These are phyloP conservation scores for Skeletonema tropicum DNA, from an alignment of 108 stramenopile genomes.

Conservation along the genomic window DNA sequence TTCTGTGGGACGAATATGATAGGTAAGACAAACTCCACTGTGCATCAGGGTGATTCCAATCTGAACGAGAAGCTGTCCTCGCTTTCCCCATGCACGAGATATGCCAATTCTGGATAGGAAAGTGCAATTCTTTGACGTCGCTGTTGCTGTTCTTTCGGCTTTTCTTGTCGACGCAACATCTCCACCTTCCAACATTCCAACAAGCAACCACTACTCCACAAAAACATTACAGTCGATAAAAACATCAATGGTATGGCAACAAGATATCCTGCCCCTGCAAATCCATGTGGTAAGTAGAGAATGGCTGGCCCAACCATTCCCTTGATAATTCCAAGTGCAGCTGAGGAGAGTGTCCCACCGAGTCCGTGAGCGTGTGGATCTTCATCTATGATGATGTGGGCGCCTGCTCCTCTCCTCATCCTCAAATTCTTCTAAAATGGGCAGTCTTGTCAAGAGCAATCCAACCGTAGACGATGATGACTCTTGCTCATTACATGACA, in stretches of 20 bases:
- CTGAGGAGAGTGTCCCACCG: conserved; percentile 54
- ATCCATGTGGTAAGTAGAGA: conserved; percentile 68
- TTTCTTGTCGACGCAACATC: conserved; percentile 9
- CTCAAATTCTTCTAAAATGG: conserved; percentile 4
- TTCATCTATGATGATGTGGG: not conserved
- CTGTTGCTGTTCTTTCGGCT: not conserved
- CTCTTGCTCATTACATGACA: too few relatives aligned
- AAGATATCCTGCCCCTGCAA: conserved; percentile 55
- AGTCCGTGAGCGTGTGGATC: conserved; percentile 45
- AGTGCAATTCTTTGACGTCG: conserved; percentile 26
- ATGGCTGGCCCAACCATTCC: conserved; percentile 72
- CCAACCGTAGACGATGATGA: not conserved
- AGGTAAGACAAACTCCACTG: conserved; percentile 74
- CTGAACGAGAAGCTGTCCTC: conserved; percentile 52
- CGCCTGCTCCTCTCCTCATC: too few relatives aligned
- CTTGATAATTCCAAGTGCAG: conserved; percentile 67
- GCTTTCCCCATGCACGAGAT: conserved; percentile 53
- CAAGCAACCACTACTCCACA: conserved; percentile 49
- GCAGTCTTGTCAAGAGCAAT: conserved; percentile 18
- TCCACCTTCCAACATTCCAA: conserved; percentile 63
- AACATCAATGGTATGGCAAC: conserved; percentile 57
- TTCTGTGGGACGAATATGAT: conserved; percentile 81
- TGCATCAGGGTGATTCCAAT: conserved; percentile 73
- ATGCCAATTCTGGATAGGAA: conserved; percentile 69
- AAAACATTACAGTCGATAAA: conserved; percentile 48